A percentile compares a stretch with the other conserved stretches of the same genome.
Evolutionary conservation across 495 filamentous ascomycete species (phyloP).

Genomic region (Xylaria grammica): DNA sequence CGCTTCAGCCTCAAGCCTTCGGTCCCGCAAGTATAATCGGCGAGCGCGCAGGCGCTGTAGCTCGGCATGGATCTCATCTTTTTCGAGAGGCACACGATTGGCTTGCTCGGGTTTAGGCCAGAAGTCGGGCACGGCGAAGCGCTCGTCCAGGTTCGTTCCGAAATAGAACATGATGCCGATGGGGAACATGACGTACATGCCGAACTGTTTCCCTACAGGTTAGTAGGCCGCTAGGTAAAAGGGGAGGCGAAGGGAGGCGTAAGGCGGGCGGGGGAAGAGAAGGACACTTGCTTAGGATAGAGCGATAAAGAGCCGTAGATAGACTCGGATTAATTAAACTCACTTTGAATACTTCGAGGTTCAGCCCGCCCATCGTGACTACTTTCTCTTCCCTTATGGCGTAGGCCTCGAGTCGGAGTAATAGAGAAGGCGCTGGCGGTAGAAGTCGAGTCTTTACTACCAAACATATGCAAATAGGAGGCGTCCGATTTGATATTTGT

Average conservation of each 20-base stretch:
- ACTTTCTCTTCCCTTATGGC: background rate
- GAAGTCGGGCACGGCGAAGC: slow-evolving; percentile 87
- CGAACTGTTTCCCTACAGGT: slow-evolving; percentile 67
- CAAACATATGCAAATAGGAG: background rate
- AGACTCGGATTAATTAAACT: slow-evolving; percentile 13
- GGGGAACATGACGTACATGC: slow-evolving; percentile 97
- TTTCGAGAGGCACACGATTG: slow-evolving; percentile 86
- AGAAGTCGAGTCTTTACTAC: no score
- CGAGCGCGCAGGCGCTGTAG: slow-evolving; percentile 70
- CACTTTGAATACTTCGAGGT: slow-evolving; percentile 97
- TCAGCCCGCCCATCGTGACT: slow-evolving; percentile 75
- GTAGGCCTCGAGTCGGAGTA: background rate
- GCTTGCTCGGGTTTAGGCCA: slow-evolving; percentile 89
- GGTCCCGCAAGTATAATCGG: slow-evolving; percentile 64
- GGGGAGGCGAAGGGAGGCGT: background rate
- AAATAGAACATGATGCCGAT: slow-evolving; percentile 99
- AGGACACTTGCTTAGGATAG: slow-evolving; percentile 8
- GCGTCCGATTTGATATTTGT: background rate
- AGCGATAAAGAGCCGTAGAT: background rate
- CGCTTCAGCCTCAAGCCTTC: slow-evolving; percentile 60
- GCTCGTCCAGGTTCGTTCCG: slow-evolving; percentile 94
- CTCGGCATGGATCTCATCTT: slow-evolving; percentile 83
- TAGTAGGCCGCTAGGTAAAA: background rate
- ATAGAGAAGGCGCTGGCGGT: background rate
- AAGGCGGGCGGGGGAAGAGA: slow-evolving; percentile 4